Evolutionary conservation across 1,284 basidiomycete genomes (phyloP).

Genomic region (Mycocalia duriaeana): DNA sequence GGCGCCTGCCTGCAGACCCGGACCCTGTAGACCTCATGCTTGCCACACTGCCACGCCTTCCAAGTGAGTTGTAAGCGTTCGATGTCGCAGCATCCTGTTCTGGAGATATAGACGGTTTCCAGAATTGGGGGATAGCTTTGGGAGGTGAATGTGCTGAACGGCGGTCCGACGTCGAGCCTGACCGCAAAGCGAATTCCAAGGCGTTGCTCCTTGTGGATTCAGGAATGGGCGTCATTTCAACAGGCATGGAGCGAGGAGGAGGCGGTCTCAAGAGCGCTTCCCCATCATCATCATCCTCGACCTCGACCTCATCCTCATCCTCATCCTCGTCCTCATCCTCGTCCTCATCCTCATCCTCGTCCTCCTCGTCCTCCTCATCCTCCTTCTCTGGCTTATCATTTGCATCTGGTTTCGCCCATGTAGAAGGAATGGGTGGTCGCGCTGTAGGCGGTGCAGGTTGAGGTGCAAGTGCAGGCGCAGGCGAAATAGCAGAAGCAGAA

Average conservation of each 20-base stretch:
- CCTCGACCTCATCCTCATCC: no score
- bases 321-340: conserved; percentile 11
- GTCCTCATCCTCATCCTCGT: neutral
- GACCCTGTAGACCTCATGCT: conserved; percentile 23
- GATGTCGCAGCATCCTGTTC: conserved; percentile 36
- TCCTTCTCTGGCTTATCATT: no score
- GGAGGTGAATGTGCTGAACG: conserved; percentile 26
- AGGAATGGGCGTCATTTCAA: neutral
- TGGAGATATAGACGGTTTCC: conserved; percentile 39
- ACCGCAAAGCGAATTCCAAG: conserved; percentile 10
- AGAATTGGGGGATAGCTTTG: conserved; percentile 32
- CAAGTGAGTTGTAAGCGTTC: no score
- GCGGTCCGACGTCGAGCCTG: conserved; percentile 22
- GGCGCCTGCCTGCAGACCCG: conserved; percentile 13
- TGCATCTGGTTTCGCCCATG: no score
- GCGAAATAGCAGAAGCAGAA: no score
- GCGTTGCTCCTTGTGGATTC: conserved; percentile 9
- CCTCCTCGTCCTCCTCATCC: neutral
- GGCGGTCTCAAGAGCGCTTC: conserved; percentile 3
- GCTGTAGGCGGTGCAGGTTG: neutral
- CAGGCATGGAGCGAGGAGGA: neutral
- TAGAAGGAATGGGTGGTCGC: neutral
- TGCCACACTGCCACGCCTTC: conserved; percentile 20
- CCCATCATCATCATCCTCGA: no score
- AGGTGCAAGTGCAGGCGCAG: no score